Evolutionary conservation across 2,329 filamentous ascomycete genomes (phyloP), one percentile per base, ranked within the genome.

Genomic region (Pseudogymnoascus sp.): DNA sequence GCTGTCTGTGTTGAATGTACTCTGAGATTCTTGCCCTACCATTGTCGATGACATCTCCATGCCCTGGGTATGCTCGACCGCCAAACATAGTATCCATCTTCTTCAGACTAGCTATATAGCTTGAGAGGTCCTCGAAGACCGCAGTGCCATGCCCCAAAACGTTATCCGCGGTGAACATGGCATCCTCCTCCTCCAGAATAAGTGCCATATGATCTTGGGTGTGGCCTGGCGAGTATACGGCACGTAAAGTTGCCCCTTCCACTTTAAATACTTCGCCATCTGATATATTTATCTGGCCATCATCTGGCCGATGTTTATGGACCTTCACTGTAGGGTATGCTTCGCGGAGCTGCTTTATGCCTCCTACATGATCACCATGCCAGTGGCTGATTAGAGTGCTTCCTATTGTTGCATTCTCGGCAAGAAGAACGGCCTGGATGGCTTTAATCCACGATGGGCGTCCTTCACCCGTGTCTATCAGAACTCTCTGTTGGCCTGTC

Each of bases 391-490:
- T 80, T 21, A 99, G 79, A 0, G 87, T 86, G 16, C 81, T 78
- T n/a, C 84, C 79, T 23, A 97, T 79, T 0, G 79, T 83, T 18
- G 89, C 88, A 23, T 86, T 82, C 73, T 96, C 90, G 23, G 84
- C 77, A 5, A 79, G 74, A 2, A 97, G 81, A 0, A 88, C 84
- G 3, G 79, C 76, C 67, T 84, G 82, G 37, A 99, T 76, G 0
- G 84, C 82, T 0, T 81, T 75, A 44, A 85, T 81, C 93, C 93
- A 99, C 36, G 83, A 81, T 1, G 87, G 84, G 64, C 66, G 68
- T 60, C 93, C 95, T 75, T 96, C 89, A 59, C 90, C 95, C 0
- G 93, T 96, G 76, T 99, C 95, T 71, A 99, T 86, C 21, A 99
- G 83, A 64, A 97, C 81, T 8, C 95, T 87, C 5, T 78, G 76